Percentiles rank a stretch among this genome's conserved stretches.
phyloP scores from a whole-genome alignment of 139 green algal species.

The Picochlorum costavermella region DNA sequence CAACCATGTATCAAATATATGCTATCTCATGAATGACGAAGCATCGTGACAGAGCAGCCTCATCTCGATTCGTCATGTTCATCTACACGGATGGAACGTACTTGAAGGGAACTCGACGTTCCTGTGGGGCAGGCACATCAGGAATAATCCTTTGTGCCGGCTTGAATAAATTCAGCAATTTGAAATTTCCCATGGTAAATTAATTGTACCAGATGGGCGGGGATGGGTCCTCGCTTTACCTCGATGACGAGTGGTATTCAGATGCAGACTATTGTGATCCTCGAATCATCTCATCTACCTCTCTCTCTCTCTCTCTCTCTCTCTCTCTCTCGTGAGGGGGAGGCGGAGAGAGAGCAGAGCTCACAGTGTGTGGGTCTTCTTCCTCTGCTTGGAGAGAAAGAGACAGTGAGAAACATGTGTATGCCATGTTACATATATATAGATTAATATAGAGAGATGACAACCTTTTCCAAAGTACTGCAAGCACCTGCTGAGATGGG shows the following conservation, averaged over 20 bases:
- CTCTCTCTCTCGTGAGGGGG: no score
- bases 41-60: no score
- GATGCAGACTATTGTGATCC: no score
- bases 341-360: no score
- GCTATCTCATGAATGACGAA: neutral
- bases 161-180: conserved; percentile 50
- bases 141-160: conserved; percentile 51
- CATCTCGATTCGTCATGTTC: no score
- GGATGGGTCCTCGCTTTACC: neutral
- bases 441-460: neutral
- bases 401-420: no score
- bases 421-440: no score
- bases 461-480: neutral
- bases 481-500: neutral
- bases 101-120: conserved; percentile 24
- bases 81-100: neutral
- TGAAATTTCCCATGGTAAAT: conserved; percentile 32
- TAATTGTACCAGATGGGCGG: neutral
- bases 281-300: no score
- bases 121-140: conserved; percentile 40
- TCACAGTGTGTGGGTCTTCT: no score
- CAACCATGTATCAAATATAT: conserved; percentile 10
- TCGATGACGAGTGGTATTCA: no score
- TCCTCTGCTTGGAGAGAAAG: no score
- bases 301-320: no score